Percentiles rank a stretch among this genome's conserved stretches.
These are phyloP conservation scores for Cucumis sativus DNA, from an alignment of 306 rosid genomes.

Conservation along the genomic window DNA sequence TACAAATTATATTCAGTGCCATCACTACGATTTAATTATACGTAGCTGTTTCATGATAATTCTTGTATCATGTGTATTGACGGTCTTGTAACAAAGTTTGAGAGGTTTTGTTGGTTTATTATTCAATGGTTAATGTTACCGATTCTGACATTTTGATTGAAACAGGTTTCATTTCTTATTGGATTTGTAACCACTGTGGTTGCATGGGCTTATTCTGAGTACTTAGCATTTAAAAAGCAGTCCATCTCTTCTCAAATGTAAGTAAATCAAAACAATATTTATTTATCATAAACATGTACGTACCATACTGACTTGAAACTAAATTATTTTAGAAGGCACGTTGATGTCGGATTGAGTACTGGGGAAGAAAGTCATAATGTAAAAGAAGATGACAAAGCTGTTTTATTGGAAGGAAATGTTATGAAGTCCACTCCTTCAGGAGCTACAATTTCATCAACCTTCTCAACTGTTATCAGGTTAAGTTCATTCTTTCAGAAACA, in stretches of 20 bases:
- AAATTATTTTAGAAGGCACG: slow-evolving; percentile 38
- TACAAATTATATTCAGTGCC: too few species aligned
- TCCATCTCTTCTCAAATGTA: slow-evolving; percentile 15
- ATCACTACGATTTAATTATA: too few species aligned
- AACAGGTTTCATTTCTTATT: not conserved
- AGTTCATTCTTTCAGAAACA: not conserved
- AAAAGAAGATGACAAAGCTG: slow-evolving; percentile 52
- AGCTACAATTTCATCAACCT: slow-evolving; percentile 32
- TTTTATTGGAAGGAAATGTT: slow-evolving; percentile 62
- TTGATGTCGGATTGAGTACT: slow-evolving; percentile 54
- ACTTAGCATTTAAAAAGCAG: slow-evolving; percentile 50
- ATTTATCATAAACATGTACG: not conserved
- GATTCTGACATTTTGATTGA: not conserved
- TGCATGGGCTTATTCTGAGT: slow-evolving; percentile 76
- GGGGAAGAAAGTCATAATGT: slow-evolving; percentile 27
- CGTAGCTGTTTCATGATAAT: too few species aligned
- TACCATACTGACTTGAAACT: slow-evolving; percentile 9
- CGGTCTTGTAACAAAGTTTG: too few species aligned
- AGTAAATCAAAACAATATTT: too few species aligned
- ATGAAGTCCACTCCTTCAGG: slow-evolving; percentile 34
- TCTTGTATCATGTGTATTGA: too few species aligned
- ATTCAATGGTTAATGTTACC: not conserved
- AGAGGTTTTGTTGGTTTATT: too few species aligned
- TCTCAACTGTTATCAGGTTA: slow-evolving; percentile 51
- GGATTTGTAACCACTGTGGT: not conserved